Conservation (phyloP, 345 rosid genomes). For the Reutealis trisperma region DNA sequence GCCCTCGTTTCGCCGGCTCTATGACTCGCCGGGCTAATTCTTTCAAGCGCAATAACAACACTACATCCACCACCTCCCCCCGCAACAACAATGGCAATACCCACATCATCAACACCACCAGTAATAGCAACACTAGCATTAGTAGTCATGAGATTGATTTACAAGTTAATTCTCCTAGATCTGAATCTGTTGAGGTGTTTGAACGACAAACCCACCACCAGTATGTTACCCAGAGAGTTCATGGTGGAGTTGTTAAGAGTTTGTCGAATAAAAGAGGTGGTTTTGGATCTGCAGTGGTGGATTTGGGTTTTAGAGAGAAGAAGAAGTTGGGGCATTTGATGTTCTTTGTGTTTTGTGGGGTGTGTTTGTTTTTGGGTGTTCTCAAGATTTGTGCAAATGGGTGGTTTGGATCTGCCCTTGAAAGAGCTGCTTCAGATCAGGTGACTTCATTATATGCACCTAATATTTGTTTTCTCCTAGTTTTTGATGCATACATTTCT, state of each 20-base stretch:
- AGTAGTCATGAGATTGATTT: conserved; percentile 73
- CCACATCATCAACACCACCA: conserved; percentile 9
- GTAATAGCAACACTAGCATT: conserved; percentile 8
- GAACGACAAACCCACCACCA: conserved; percentile 45
- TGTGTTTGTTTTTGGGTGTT: conserved; percentile 84
- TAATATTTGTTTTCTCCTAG: not conserved
- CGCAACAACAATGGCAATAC: conserved; percentile 9
- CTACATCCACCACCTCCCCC: conserved; percentile 14
- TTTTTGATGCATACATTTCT: not conserved
- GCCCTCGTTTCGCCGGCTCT: conserved; percentile 86
- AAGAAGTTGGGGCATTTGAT: conserved; percentile 85
- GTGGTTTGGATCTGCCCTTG: conserved; percentile 88
- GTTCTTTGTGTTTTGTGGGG: conserved; percentile 78
- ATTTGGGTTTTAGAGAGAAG: conserved; percentile 64
- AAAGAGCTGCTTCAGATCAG: conserved; percentile 54
- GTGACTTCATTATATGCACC: conserved; percentile 26
- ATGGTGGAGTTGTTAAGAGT: conserved; percentile 37
- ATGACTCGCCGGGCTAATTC: conserved; percentile 92
- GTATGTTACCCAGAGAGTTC: conserved; percentile 50
- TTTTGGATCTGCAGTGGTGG: conserved; percentile 56
- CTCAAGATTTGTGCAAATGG: conserved; percentile 84
- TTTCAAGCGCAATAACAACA: conserved; percentile 69
- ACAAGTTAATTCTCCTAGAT: conserved; percentile 68
- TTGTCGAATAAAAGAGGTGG: conserved; percentile 43
- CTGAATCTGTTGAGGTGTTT: conserved; percentile 50